Evolutionary conservation across 441 rosid genomes (phyloP).

Genomic region (Croton setiger): DNA sequence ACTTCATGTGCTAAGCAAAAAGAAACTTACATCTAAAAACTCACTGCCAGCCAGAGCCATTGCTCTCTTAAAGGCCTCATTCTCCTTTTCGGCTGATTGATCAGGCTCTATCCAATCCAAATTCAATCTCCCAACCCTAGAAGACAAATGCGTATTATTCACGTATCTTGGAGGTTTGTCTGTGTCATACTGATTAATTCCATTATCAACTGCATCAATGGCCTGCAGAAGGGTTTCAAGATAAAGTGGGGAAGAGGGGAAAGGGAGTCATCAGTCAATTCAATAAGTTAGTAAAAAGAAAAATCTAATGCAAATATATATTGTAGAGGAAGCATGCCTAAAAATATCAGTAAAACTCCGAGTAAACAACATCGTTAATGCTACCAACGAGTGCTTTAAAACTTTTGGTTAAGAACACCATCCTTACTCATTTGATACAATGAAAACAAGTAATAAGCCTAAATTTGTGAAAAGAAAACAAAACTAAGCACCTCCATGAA

Average conservation of each 20-base stretch:
- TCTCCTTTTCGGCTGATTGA: conserved; percentile 88
- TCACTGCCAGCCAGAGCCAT: conserved; percentile 82
- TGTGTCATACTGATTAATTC: conserved; percentile 75
- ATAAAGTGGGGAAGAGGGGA: background rate
- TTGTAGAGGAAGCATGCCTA: background rate
- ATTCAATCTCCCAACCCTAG: conserved; percentile 83
- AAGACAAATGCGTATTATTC: conserved; percentile 78
- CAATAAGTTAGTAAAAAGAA: background rate
- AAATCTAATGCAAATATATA: background rate
- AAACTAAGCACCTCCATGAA: conserved; percentile 67
- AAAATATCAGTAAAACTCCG: background rate
- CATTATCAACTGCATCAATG: conserved; percentile 88
- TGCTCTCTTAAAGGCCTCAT: conserved; percentile 73
- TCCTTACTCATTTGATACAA: background rate
- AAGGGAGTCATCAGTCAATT: background rate
- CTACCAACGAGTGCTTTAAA: background rate
- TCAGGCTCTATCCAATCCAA: conserved; percentile 92
- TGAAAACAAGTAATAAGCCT: background rate
- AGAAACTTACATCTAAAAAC: conserved; percentile 69
- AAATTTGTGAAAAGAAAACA: conserved; percentile 1
- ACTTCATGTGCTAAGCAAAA: background rate
- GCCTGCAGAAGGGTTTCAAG: conserved; percentile 39
- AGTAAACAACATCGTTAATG: background rate
- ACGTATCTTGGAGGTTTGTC: conserved; percentile 84
- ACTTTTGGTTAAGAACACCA: background rate